phyloP scores from a whole-genome alignment of 768 basidiomycete species.

The Kwoniella pini region DNA sequence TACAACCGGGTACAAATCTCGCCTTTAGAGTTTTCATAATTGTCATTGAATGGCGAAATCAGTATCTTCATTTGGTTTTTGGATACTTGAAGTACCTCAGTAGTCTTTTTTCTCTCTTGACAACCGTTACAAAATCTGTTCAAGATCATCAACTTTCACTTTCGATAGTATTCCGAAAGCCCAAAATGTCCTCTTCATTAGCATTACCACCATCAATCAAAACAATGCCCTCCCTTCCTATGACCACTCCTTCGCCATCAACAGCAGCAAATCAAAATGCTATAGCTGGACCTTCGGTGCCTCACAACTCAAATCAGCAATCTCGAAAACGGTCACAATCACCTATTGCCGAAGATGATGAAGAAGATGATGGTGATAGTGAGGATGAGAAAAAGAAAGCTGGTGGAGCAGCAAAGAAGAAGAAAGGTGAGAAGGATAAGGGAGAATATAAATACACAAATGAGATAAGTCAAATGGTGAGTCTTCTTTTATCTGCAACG shows the following conservation, averaged over 20 bases:
- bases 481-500: no score
- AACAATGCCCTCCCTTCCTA: background rate
- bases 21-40: no score
- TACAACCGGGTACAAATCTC: no score
- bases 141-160: no score
- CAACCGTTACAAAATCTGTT: no score
- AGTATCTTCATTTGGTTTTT: no score
- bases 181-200: conserved; percentile 18
- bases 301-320: background rate
- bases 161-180: no score
- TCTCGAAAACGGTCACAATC: conserved; percentile 13
- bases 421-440: conserved; percentile 20
- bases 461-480: conserved; percentile 92
- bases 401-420: conserved; percentile 29
- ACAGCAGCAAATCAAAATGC: conserved; percentile 2
- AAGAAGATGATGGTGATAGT: conserved; percentile 32
- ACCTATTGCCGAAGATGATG: conserved; percentile 27
- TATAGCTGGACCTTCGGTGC: conserved; percentile 5
- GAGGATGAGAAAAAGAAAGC: conserved; percentile 26
- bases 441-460: conserved; percentile 76
- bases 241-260: conserved; percentile 8
- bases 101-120: no score
- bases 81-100: no score
- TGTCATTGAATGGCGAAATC: no score
- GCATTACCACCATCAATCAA: conserved; percentile 16